A percentile compares a stretch with the other conserved stretches of the same genome.
Conservation (phyloP, 2,329 filamentous ascomycete genomes). For the Calonectria fujianensis region DNA sequence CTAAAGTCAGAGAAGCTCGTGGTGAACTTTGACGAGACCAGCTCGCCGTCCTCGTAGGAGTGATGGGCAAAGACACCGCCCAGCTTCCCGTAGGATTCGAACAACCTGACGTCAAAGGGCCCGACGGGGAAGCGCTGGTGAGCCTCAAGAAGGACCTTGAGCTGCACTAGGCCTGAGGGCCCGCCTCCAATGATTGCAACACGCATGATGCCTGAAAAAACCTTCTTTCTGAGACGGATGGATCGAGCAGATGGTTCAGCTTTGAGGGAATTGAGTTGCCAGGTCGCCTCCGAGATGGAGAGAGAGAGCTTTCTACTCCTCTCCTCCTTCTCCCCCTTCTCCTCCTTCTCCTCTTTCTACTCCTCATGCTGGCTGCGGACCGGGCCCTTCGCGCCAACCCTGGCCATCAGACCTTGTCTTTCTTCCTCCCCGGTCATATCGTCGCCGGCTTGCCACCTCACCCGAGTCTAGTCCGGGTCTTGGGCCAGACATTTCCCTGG, state of each 20-base stretch:
- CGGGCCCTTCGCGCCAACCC: conserved; percentile 13
- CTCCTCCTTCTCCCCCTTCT: not conserved
- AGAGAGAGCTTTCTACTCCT: not conserved
- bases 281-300: conserved; percentile 8
- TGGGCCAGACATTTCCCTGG: conserved; percentile 3
- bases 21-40: conserved; percentile 66
- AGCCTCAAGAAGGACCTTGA: conserved; percentile 62
- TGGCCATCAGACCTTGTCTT: not conserved
- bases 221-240: not conserved
- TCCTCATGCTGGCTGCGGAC: conserved; percentile 5
- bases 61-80: conserved; percentile 66
- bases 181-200: conserved; percentile 65
- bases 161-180: conserved; percentile 62
- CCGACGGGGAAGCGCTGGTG: conserved; percentile 57
- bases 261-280: conserved; percentile 31
- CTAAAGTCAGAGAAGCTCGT: conserved; percentile 68
- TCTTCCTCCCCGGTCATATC: conserved; percentile 14
- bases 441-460: conserved; percentile 22
- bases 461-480: conserved; percentile 22
- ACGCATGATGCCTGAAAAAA: conserved; percentile 46
- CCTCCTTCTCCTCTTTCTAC: not conserved
- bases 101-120: conserved; percentile 64
- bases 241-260: not conserved
- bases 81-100: conserved; percentile 64
- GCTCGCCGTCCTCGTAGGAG: conserved; percentile 52